These are phyloP conservation scores for Oryza officinalis DNA, from an alignment of 176 grass and related monocot species.

Conservation along the genomic window DNA sequence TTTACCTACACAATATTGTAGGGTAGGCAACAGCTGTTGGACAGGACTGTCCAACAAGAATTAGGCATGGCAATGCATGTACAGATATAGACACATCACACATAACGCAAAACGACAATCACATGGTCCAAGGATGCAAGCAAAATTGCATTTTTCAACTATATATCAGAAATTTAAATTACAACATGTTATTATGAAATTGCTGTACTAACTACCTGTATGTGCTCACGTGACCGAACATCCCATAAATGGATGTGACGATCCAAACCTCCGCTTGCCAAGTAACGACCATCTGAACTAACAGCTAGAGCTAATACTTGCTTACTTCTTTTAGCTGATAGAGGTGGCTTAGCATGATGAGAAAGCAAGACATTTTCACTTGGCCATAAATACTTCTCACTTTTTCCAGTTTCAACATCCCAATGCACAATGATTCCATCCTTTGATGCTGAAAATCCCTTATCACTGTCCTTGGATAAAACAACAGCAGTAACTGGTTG, in stretches of 20 bases:
- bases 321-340: conserved; percentile 71
- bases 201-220: conserved; percentile 52
- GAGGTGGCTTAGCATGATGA: conserved; percentile 69
- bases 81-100: neutral
- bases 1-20: neutral
- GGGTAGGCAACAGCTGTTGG: neutral
- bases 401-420: conserved; percentile 78
- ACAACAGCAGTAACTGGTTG: conserved; percentile 70
- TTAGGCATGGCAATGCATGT: neutral
- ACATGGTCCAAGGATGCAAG: neutral
- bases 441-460: conserved; percentile 87
- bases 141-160: neutral
- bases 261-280: conserved; percentile 79
- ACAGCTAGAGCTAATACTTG: conserved; percentile 64
- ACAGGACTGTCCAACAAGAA: neutral
- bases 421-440: conserved; percentile 75
- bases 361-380: conserved; percentile 68
- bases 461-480: conserved; percentile 67
- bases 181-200: neutral
- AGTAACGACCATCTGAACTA: conserved; percentile 73
- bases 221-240: conserved; percentile 66
- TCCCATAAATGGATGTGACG: conserved; percentile 92
- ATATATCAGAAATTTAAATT: conserved; percentile 22
- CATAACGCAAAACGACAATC: neutral
- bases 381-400: conserved; percentile 82